Base-by-base conservation (phyloP, 164 flowering plant genomes). In the Saururus chinensis region DNA sequence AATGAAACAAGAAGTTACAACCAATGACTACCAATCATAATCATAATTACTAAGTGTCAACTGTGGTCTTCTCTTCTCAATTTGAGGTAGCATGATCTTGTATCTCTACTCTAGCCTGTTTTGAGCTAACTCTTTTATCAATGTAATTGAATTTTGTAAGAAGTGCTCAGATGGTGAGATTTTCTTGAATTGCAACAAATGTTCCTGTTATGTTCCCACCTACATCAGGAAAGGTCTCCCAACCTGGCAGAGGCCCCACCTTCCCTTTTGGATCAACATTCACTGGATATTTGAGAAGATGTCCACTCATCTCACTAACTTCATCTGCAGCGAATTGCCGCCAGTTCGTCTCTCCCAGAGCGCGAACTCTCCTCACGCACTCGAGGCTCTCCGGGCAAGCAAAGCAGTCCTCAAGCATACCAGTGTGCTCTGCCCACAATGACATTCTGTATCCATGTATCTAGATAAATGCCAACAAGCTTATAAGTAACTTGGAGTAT, bases 381-480 rank as follows among this genome's bases (percentile, higher is more conserved):
- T 90, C 96, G 1, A 93, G 45, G 59, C 80, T 77, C 72, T 88
- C 92, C 0, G 98, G 96, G 58, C 71, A 67, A 7, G 67, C 65
- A 61, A 86, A 92, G 68, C 86, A 81, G 10, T 86, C 86, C 56
- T 88, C 96, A 11, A 80, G 21, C 7, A 56, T 24, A 65, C 97
- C 98, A 1, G 69, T 75, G 66, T 93, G 98, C 81, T 93, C 98
- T 22, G 96, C 96, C 98, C 98, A 93, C 49, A 93, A 78, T n/a
- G 98, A 93, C 97, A 93, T 89, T 63, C 98, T 82, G 60, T 89
- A 93, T 59, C 98, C 98, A 71, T 88, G 70, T 22, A 93, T 78
- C 98, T 93, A 61, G 68, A 74, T 12, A 53, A 30, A 30, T 30
- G 37, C 37, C 2, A 30, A 30, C 37, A 2, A 30, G 37, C 37